phyloP scores from a whole-genome alignment of 345 rosid genomes.

The Gossypium herbaceum region DNA sequence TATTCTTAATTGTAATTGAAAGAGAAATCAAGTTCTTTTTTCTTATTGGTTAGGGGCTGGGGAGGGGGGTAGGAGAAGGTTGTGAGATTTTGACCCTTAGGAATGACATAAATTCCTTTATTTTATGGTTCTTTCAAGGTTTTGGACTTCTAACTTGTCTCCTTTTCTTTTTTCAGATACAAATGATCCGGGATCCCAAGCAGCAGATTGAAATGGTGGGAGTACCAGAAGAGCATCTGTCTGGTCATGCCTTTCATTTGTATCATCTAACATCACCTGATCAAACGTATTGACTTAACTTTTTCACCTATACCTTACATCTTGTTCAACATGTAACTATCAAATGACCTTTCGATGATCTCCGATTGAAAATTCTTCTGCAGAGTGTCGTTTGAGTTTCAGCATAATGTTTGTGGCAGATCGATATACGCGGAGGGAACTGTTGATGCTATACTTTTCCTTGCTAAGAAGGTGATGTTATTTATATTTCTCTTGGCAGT shows the following conservation, averaged over 20 bases:
- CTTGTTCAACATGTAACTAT: background rate
- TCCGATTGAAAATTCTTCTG: slow-evolving; percentile 11
- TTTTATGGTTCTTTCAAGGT: background rate
- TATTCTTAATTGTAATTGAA: background rate
- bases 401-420: slow-evolving; percentile 95
- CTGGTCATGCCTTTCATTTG: slow-evolving; percentile 92
- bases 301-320: background rate
- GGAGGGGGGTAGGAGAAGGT: background rate
- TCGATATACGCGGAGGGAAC: slow-evolving; percentile 96
- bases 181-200: slow-evolving; percentile 77
- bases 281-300: slow-evolving; percentile 51
- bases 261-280: slow-evolving; percentile 90
- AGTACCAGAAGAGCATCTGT: slow-evolving; percentile 78
- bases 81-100: background rate
- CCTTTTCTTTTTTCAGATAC: slow-evolving; percentile 41
- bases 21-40: background rate
- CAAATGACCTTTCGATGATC: slow-evolving; percentile 1
- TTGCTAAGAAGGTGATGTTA: slow-evolving; percentile 69
- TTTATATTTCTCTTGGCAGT: background rate
- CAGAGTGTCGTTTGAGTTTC: slow-evolving; percentile 96
- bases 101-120: background rate
- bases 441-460: slow-evolving; percentile 80
- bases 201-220: slow-evolving; percentile 86
- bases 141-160: background rate
- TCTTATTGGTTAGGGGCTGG: background rate